Evolutionary conservation across 768 basidiomycete species (phyloP).

Genomic region (Russula griseocarnosa): DNA sequence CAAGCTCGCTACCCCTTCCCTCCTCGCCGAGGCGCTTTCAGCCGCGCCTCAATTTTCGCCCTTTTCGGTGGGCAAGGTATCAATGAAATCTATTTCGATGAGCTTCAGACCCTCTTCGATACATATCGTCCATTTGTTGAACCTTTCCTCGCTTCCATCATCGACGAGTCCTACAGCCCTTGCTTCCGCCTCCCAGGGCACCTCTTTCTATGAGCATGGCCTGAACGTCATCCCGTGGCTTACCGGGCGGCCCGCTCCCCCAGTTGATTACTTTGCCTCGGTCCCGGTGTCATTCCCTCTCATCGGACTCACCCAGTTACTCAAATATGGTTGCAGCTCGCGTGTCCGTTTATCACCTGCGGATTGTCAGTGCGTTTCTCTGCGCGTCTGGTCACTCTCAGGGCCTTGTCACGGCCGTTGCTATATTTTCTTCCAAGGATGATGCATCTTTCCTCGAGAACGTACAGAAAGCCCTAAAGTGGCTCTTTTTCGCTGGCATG

Average conservation of each 20-base stretch:
- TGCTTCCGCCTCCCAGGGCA: conserved; percentile 52
- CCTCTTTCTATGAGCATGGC: conserved; percentile 72
- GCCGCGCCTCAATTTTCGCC: conserved; percentile 76
- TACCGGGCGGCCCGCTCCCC: conserved; percentile 62
- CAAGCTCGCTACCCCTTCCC: conserved; percentile 57
- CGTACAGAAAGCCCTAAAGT: conserved; percentile 77
- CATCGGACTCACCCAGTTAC: conserved; percentile 95
- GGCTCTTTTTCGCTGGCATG: conserved; percentile 91
- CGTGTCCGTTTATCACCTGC: conserved; percentile 71
- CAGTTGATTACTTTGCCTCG: conserved; percentile 83
- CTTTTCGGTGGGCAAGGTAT: conserved; percentile 97
- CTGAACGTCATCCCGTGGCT: conserved; percentile 86
- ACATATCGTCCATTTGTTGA: conserved; percentile 85
- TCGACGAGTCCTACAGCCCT: conserved; percentile 72
- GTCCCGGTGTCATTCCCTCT: conserved; percentile 92
- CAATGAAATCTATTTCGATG: conserved; percentile 98
- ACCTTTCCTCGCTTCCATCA: conserved; percentile 61
- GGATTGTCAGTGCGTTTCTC: conserved; percentile 70
- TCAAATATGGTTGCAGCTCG: conserved; percentile 80
- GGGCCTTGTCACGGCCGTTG: conserved; percentile 92
- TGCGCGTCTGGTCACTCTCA: conserved; percentile 95
- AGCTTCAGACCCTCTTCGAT: conserved; percentile 87
- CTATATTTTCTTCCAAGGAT: conserved; percentile 73
- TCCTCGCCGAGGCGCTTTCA: conserved; percentile 57
- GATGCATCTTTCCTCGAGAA: conserved; percentile 73